A percentile compares a stretch with the other conserved stretches of the same genome.
Conservation (phyloP, 352 stramenopile genomes). For the Phytophthora niederhauseri region DNA sequence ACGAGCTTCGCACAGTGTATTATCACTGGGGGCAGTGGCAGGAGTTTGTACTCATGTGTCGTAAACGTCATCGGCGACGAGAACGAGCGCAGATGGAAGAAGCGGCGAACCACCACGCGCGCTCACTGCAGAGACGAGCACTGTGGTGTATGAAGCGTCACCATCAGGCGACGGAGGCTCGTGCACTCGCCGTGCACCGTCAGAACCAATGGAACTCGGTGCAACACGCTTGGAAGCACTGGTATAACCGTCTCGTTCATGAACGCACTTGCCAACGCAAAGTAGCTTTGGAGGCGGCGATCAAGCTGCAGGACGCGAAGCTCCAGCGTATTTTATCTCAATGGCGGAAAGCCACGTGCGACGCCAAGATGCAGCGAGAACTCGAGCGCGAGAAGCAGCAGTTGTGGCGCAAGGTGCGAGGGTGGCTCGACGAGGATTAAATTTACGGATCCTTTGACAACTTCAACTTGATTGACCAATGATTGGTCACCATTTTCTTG, state of each 20-base stretch:
- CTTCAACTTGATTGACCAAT: slow-evolving; percentile 7
- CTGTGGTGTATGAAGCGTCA: slow-evolving; percentile 21
- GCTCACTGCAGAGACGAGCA: slow-evolving; percentile 22
- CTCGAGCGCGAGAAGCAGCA: slow-evolving; percentile 54
- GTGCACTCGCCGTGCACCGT: slow-evolving; percentile 32
- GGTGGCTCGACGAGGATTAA: slow-evolving; percentile 62
- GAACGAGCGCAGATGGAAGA: slow-evolving; percentile 34
- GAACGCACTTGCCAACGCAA: slow-evolving; percentile 21
- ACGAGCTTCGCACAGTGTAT: slow-evolving; percentile 48
- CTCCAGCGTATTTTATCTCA: slow-evolving; percentile 32
- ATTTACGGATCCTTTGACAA: background rate
- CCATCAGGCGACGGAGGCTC: slow-evolving; percentile 26
- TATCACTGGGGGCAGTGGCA: slow-evolving; percentile 49
- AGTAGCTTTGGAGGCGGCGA: slow-evolving; percentile 10
- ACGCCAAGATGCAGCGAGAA: slow-evolving; percentile 36
- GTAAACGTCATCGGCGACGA: slow-evolving; percentile 21
- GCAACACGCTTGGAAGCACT: slow-evolving; percentile 31
- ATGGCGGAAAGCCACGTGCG: slow-evolving; percentile 39
- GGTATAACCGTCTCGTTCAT: slow-evolving; percentile 26
- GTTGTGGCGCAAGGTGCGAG: slow-evolving; percentile 66
- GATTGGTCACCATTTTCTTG: background rate
- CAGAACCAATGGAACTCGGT: slow-evolving; percentile 46
- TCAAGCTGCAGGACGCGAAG: slow-evolving; percentile 13
- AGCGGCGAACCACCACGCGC: slow-evolving; percentile 28
- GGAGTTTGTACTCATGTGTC: slow-evolving; percentile 34